Base-by-base conservation (phyloP, 1,284 basidiomycete genomes). In the Heterobasidion annosum region DNA sequence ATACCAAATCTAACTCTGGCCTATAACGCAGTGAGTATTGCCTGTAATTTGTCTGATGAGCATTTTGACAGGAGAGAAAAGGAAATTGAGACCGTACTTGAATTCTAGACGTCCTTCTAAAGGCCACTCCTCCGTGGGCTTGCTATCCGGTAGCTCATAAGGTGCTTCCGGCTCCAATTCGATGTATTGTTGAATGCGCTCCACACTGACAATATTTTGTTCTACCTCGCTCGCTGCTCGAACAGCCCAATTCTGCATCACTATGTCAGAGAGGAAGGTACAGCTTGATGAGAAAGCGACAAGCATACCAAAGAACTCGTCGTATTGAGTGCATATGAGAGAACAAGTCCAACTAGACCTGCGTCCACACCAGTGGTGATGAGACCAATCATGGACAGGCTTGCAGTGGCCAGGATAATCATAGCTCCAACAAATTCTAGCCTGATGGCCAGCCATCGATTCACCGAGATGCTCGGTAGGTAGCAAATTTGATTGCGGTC, bases 131-230 rank as follows among this genome's bases (percentile, higher is more conserved):
- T 68, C 62, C 8, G 73, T 67, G 0, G 89, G 87, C 56, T 84
- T 78, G 19, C 69, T 73, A 18, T 85, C 84, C 0, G 82, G 77
- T 8, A 90, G 73, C 59, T 90, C 85, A 57, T 81, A 80, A 0
- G 91, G 83, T 2, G 89, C 90, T 67, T 96, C 93, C 0, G 85
- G 73, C 12, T 73, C 65, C n/a, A 94, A 70, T n/a, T 85, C 74
- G 33, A 87, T 84, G 65, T 96, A 85, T 58, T 86, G 81, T 44
- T 83, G 63, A 56, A 89, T 84, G 8, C 87, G 77, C 68, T 92
- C 91, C 8, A 91, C 88, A 59, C 91, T 93, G 58, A 95, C 92
- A 62, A 97, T 88, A 65, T 95, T 96, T 67, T 93, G 91, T 69
- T 97, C 94, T 12, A 96, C 91, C 63, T 98, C 94, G 57, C 88